phyloP scores from a whole-genome alignment of 2,329 filamentous ascomycete species.

The Fusarium protoensiforme region DNA sequence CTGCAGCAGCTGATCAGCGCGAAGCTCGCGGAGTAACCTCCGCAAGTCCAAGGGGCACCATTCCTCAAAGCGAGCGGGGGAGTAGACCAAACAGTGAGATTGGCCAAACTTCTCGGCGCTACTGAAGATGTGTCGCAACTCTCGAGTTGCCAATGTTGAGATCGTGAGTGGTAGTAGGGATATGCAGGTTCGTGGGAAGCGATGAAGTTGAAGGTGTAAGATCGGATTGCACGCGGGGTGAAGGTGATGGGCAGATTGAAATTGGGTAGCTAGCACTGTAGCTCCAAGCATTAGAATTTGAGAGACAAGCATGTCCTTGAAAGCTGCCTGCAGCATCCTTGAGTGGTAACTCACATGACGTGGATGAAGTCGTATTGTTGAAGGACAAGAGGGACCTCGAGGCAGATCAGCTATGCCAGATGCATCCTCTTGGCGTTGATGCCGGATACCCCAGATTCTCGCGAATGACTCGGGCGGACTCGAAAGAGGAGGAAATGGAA shows the following conservation, averaged over 20 bases:
- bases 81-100: neutral
- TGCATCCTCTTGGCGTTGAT: neutral
- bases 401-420: neutral
- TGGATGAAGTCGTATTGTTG: neutral
- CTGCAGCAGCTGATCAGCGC: conserved; percentile 40
- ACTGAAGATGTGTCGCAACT: neutral
- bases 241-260: neutral
- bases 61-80: neutral
- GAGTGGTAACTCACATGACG: neutral
- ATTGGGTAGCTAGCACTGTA: neutral
- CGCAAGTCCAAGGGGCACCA: neutral
- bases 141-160: neutral
- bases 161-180: neutral
- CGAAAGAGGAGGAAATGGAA: neutral
- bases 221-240: too few relatives aligned
- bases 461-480: neutral
- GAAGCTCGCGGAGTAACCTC: conserved; percentile 19
- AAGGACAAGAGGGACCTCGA: neutral
- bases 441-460: neutral
- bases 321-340: neutral
- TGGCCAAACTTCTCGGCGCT: neutral
- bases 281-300: neutral
- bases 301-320: neutral
- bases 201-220: neutral
- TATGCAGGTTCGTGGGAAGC: neutral